Conservation (phyloP, 2,329 filamentous ascomycete species). For the Calonectria hawksworthii region DNA sequence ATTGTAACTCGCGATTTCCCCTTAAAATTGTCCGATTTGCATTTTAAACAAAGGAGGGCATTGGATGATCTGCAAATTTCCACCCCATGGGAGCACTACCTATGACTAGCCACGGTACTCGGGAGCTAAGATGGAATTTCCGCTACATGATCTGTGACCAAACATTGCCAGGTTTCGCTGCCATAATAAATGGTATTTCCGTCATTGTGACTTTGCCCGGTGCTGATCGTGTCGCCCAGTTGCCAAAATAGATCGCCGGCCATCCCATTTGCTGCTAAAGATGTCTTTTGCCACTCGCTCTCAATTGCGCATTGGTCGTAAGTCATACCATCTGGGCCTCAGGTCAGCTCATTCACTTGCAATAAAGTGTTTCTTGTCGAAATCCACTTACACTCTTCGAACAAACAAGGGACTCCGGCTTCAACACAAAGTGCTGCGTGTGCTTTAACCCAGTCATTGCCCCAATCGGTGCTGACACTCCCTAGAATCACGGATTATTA, state of each 20-base stretch:
- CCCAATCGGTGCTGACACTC: constrained; percentile 33
- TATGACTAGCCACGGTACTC: neutral
- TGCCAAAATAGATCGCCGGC: constrained; percentile 58
- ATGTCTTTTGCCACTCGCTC: constrained; percentile 59
- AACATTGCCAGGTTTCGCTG: constrained; percentile 57
- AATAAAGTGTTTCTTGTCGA: neutral
- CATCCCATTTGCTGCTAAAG: constrained; percentile 49
- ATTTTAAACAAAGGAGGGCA: neutral
- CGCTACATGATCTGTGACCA: constrained; percentile 59
- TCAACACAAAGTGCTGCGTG: constrained; percentile 47
- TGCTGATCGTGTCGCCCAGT: constrained; percentile 57
- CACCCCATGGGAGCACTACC: neutral
- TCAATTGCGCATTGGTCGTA: constrained; percentile 57
- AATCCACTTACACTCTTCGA: constrained; percentile 50
- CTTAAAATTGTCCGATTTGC: neutral
- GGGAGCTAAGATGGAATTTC: constrained; percentile 4
- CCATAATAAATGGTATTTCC: constrained; percentile 61
- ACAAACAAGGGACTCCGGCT: constrained; percentile 49
- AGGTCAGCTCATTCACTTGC: neutral
- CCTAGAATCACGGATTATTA: constrained; percentile 12
- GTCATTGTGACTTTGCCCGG: constrained; percentile 58
- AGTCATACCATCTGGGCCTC: constrained; percentile 41
- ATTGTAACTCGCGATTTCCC: neutral
- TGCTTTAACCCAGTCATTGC: constrained; percentile 36
- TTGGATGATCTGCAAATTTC: neutral